Conservation (phyloP, 1,284 basidiomycete genomes). For the Caloboletus firmus region DNA sequence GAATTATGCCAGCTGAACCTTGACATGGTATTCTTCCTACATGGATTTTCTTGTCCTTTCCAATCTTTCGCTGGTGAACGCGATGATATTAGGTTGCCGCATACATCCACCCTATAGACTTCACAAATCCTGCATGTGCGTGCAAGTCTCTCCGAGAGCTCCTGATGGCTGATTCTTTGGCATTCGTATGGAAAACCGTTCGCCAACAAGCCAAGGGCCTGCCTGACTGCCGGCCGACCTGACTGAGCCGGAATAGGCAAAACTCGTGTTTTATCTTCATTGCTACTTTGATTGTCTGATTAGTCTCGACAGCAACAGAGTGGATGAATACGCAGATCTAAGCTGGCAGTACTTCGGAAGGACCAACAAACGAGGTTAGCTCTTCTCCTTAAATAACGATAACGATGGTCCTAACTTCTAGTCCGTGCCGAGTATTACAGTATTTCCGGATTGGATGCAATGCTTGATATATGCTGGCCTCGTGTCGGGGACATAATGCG, state of each 20-base stretch:
- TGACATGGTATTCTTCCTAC: neutral
- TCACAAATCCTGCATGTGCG: constrained; percentile 30
- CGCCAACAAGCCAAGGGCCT: neutral
- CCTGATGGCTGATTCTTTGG: neutral
- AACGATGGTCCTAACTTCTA: too few species aligned
- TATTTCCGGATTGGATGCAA: too few species aligned
- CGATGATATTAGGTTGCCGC: neutral
- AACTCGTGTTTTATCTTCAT: constrained; percentile 21
- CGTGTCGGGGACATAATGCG: constrained; percentile 10
- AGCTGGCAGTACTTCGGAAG: too few species aligned
- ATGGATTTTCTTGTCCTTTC: neutral
- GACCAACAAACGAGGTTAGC: too few species aligned
- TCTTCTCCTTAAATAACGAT: too few species aligned
- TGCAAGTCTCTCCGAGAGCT: constrained; percentile 17
- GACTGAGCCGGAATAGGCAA: constrained; percentile 33
- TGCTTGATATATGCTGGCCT: too few species aligned
- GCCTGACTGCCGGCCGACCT: constrained; percentile 18
- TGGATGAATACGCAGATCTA: too few species aligned
- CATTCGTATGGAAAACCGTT: neutral
- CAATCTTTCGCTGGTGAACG: neutral
- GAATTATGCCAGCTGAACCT: neutral
- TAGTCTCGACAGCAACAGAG: too few species aligned
- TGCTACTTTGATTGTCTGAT: too few species aligned
- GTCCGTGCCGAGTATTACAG: too few species aligned
- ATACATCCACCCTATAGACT: constrained; percentile 20